Evolutionary conservation across 192 early-diverging fungal genomes (phyloP).

Genomic region (Coemansia sp.): DNA sequence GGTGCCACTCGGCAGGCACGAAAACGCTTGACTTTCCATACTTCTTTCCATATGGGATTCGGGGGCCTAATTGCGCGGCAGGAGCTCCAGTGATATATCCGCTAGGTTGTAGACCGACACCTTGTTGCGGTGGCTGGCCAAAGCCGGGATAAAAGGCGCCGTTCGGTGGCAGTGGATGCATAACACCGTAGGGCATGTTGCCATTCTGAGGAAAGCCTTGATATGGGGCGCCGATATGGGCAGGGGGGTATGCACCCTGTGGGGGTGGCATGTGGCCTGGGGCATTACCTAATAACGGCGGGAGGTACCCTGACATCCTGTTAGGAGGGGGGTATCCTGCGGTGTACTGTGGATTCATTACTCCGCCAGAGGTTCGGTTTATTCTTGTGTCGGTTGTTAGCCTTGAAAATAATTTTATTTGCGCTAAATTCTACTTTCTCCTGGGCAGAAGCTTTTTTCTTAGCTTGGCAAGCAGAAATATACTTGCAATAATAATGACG

Average conservation of each 20-base stretch:
- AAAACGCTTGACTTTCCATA: conserved; percentile 38
- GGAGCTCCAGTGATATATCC: background rate
- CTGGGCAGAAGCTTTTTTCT: background rate
- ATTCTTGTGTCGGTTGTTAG: background rate
- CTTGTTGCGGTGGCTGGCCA: background rate
- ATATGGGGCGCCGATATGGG: background rate
- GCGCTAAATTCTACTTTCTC: background rate
- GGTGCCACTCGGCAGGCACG: conserved; percentile 38
- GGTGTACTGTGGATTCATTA: background rate
- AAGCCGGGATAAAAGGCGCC: background rate
- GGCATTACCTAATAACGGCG: background rate
- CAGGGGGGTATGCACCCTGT: background rate
- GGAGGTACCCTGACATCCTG: background rate
- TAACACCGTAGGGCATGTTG: background rate
- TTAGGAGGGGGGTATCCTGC: background rate
- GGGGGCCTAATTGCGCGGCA: background rate
- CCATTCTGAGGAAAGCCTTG: background rate
- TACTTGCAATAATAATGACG: background rate
- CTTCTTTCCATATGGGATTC: background rate
- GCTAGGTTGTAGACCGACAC: background rate
- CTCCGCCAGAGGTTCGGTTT: background rate
- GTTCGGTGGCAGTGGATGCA: background rate
- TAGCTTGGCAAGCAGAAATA: background rate
- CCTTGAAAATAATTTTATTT: background rate
- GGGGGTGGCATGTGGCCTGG: background rate